Conservation (phyloP, 345 rosid species). For the Eucalyptus sideroxylon region DNA sequence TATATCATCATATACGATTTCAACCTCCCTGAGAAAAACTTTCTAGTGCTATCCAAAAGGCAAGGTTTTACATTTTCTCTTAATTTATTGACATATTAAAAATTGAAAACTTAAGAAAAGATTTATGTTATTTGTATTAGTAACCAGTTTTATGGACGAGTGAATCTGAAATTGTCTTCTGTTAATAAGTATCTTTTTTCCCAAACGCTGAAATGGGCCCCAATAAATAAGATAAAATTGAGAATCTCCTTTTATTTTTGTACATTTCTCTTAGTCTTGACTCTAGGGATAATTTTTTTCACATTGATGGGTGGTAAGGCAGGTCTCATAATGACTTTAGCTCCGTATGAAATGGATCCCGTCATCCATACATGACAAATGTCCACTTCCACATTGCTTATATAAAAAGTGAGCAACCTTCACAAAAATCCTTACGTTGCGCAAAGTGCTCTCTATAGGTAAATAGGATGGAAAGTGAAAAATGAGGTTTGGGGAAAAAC, state of each 20-base stretch:
- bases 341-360: neutral
- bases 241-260: neutral
- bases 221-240: neutral
- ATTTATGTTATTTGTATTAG: neutral
- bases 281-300: neutral
- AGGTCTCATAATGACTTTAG: neutral
- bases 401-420: neutral
- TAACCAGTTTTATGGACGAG: neutral
- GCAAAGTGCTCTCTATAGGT: neutral
- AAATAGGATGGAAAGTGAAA: neutral
- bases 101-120: neutral
- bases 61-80: neutral
- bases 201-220: neutral
- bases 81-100: neutral
- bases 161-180: neutral
- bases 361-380: neutral
- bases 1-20: neutral
- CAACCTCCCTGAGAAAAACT: neutral
- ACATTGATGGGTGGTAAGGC: neutral
- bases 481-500: neutral
- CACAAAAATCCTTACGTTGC: neutral
- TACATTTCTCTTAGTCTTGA: neutral
- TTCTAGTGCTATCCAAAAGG: neutral
- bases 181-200: neutral
- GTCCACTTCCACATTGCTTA: neutral